Evolutionary conservation across 352 stramenopile genomes (phyloP), one percentile per base, ranked within the genome.

Genomic region (Globisporangium echinulatum): DNA sequence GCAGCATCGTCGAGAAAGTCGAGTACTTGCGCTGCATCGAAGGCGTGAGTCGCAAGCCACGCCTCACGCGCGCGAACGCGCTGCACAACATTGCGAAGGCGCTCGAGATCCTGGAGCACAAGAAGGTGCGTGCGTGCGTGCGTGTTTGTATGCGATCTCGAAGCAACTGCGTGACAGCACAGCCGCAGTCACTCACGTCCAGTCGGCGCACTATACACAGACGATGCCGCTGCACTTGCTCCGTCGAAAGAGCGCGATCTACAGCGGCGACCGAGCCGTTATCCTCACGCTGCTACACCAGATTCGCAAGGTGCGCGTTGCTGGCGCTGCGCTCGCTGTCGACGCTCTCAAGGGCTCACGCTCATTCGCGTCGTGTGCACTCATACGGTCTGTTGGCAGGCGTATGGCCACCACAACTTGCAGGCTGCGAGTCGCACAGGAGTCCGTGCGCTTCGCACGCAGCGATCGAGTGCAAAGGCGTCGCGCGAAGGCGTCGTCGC

Each of bases 51-150:
- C 64, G 64, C 14, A 48, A 75, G 19, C 59, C 74, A 3, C 57
- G 60, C 13, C 50, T 74, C 33, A 70, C 71, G 42, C 84, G 74
- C 66, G 76, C 82, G 8, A 81, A 76, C n/a, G 67, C 77, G 1
- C 60, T 92, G 36, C 74, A 92, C 70, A 92, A 92, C 58, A 87
- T 92, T 47, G 63, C 57, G 38, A 92, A 92, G 48, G 82, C 75
- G 14, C 63, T 90, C 0, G 61, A 59, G 14, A 77, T 89, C 19
- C 63, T 92, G 1, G 70, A 83, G 56, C 64, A 74, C 48, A 90
- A 88, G 46, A 90, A 88, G 66, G 77, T 87, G 44, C 3, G 52
- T 49, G 11, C 25, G 40, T 25, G 3, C 14, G 33, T 39, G 25
- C 25, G 25, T 33, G 25, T 33, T 33, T 33, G 25, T 33, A 33